Evolutionary conservation across 805 yeast genomes (phyloP), one percentile per base, ranked within the genome.

Genomic region (Yarrowia hollandica): DNA sequence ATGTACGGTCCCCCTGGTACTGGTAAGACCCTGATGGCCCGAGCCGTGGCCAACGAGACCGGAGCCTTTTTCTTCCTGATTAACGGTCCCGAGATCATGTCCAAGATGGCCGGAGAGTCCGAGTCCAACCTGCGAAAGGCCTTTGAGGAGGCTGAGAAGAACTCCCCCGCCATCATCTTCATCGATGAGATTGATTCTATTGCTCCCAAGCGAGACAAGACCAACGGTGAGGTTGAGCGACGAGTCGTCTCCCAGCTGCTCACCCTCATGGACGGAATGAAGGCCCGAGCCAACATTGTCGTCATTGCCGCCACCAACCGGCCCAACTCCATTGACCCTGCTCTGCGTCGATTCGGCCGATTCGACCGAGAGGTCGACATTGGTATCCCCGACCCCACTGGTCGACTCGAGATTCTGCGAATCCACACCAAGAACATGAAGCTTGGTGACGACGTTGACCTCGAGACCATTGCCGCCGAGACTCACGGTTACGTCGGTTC

Each of bases 401-500:
- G 90, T 0, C 79, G 99, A 60, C 75, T 94, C 66, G 99, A 94
- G 78, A 94, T 94, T 65, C 80, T 94, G 71, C 85, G 96, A 76
- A 94, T 95, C 68, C 99, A 94, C 80, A 94, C 99, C 61, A 95
- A 92, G 78, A 95, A 94, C 78, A 94, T 94, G 99, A 94, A 94
- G 77, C 81, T 94, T 69, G 92, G 82, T 25, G 96, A 84, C 63
- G 98, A 89, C 69, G 99, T 94, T 58, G 97, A 94, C 73, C 82
- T 94, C 68, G 99, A 94, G 79, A 81, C 92, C 37, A 87, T 94
- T 72, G 98, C 99, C 14, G 79, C 95, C 22, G 99, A 94, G 77
- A 94, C 99, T 34, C 99, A 95, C 72, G 99, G 99, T 79, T 94
- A 91, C 71, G 99, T 94, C 62, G 99, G 99, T 79, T 96, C 97